Evolutionary conservation across 164 flowering plant genomes (phyloP).

Genomic region (Magnolia sinica): DNA sequence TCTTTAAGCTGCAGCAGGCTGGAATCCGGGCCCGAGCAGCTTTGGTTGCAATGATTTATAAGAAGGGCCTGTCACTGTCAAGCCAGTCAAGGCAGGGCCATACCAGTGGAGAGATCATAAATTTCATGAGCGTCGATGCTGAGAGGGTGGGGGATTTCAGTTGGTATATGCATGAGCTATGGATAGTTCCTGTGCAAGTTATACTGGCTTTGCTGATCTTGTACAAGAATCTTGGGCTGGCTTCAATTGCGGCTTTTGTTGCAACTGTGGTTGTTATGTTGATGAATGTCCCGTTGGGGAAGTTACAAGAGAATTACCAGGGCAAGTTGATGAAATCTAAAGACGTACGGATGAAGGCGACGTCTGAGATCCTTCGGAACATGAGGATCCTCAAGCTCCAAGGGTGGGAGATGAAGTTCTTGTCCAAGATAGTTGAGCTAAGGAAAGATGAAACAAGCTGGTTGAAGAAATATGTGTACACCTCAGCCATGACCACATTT

Average conservation of each 20-base stretch:
- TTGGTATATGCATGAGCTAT: conserved; percentile 69
- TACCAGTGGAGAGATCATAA: conserved; percentile 68
- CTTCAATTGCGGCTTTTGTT: conserved; percentile 47
- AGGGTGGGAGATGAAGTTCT: conserved; percentile 76
- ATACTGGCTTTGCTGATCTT: conserved; percentile 50
- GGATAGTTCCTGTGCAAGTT: conserved; percentile 60
- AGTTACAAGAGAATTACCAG: conserved; percentile 45
- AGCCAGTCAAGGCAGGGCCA: conserved; percentile 54
- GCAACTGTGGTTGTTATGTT: conserved; percentile 56
- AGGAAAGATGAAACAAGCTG: conserved; percentile 56
- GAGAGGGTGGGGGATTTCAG: conserved; percentile 55
- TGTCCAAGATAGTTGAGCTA: conserved; percentile 50
- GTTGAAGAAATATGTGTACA: conserved; percentile 54
- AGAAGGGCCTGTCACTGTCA: conserved; percentile 61
- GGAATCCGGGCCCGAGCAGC: conserved; percentile 48
- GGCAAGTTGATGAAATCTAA: conserved; percentile 61
- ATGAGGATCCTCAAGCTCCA: conserved; percentile 86
- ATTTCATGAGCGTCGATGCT: conserved; percentile 73
- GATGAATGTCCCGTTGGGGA: conserved; percentile 54
- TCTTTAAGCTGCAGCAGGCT: conserved; percentile 44
- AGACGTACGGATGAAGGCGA: conserved; percentile 70
- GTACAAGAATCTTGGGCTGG: conserved; percentile 66
- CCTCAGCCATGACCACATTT: conserved; percentile 37
- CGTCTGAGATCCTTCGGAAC: conserved; percentile 66
- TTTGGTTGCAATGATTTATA: conserved; percentile 46